Evolutionary conservation across 2,329 filamentous ascomycete species (phyloP), one percentile per base, ranked within the genome.

Genomic region (Paraphoma sp.): DNA sequence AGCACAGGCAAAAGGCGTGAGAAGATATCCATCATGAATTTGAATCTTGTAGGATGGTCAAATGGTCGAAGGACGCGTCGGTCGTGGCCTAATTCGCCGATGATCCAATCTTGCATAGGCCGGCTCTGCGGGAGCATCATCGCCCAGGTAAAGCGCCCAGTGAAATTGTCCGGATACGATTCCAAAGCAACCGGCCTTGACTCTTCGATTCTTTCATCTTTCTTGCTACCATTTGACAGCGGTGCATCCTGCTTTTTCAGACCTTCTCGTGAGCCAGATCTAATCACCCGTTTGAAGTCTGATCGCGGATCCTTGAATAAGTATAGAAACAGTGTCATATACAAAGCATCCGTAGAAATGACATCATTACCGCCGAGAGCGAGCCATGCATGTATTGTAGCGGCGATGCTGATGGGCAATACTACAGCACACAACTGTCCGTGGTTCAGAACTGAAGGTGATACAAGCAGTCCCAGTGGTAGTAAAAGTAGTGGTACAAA

Each of bases 21-120:
- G 3, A 48, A 11, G 1, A 38, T 9, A n/a, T 52, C 45, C 5
- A 29, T 29, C n/a, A 18, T 18, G 16, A 52, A 55, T 0, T 23
- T 28, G 1, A 31, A 18, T 10, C 56, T 36, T 3, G n/a, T 43
- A 12, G 48, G 44, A 30, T 45, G 48, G n/a, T 16, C 40, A 14
- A 45, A 45, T 11, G n/a, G 28, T 30, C 33, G 33, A 38, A 38
- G 33, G 10, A 38, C n/a, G n/a, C 57, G 38, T 30, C 44, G 36
- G 14, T 59, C 57, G 16, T 56, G 53, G 7, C 36, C 43, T 7
- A 50, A 3, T 2, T 54, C 45, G 10, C 50, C 46, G 17, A 59
- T 56, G 18, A 53, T 45, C 53, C 53, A 59, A 44, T 59, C 53
- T 12, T 59, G 49, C 31, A 59, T 16, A 12, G 57, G 53, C 12